Evolutionary conservation across 2,329 filamentous ascomycete species (phyloP), one percentile per base, ranked within the genome.

Genomic region (Ceratocystis harringtonii): DNA sequence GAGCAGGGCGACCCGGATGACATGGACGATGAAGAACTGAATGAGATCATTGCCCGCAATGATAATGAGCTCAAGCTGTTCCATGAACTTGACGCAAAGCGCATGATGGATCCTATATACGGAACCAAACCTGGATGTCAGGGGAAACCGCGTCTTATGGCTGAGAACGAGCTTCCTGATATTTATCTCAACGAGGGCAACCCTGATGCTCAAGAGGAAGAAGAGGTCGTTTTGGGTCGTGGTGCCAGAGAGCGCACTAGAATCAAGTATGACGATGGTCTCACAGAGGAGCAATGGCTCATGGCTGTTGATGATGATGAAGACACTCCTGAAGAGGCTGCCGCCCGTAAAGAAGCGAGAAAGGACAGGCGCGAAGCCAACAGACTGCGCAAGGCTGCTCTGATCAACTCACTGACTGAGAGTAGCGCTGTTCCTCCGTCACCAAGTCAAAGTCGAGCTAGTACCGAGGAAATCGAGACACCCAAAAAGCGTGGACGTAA

Each of bases 251-350:
- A 99, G 77, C 87, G 95, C 68, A 96, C 91, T 70, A 87, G 90
- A 72, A 92, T 96, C 71, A 89, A 88, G 75, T 99, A 99, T 71
- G 94, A 99, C 71, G 94, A 99, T 72, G 94, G 95, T 63, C 84
- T 99, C 36, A 97, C 94, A 0, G 95, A 99, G 77, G 94, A 99
- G 78, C 95, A 99, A 75, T 99, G 94, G 94, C 83, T 97, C 63
- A 92, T 96, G 79, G 94, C 94, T 64, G 92, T 99, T 41, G 94
- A 99, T 73, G 92, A 95, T 68, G 92, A 96, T 62, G 94, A 99
- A 1, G 94, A 99, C 73, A 87, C 85, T 0, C 91, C 96, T 36
- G 94, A 97, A 73, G 92, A 90, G 64, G 94, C 94, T 1, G 92
- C 95, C 45, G 89, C 89, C 44, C 86, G 94, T 50, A 97, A 96